These are phyloP conservation scores for Ophiostoma ips DNA, from an alignment of 2,329 filamentous ascomycete species.

Conservation along the genomic window DNA sequence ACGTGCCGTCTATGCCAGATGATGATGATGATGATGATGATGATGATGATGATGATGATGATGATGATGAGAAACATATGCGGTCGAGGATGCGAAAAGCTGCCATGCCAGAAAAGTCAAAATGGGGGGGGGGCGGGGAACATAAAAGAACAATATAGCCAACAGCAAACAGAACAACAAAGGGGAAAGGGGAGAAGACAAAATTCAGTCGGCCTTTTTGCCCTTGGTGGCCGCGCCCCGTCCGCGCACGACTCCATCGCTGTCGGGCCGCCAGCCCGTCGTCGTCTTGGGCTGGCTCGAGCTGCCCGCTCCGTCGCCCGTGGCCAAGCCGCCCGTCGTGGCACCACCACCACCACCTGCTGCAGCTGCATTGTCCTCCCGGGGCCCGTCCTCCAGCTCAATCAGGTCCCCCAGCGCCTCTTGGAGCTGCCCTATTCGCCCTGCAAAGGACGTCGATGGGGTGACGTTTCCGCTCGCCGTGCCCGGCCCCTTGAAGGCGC, in stretches of 20 bases:
- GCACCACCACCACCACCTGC: too few species aligned
- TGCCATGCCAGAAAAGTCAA: neutral
- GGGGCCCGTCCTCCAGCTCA: constrained; percentile 51
- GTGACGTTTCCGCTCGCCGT: constrained; percentile 3
- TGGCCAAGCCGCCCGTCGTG: too few species aligned
- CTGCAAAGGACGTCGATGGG: constrained; percentile 10
- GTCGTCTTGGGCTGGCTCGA: constrained; percentile 16
- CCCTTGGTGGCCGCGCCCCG: constrained; percentile 24
- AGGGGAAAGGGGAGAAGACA: neutral
- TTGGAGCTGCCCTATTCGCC: constrained; percentile 13
- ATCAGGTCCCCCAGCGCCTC: constrained; percentile 50
- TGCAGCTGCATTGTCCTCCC: constrained; percentile 33
- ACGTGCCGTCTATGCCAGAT: constrained; percentile 13
- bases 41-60: too few species aligned
- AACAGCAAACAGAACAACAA: neutral
- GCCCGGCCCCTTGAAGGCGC: constrained; percentile 42
- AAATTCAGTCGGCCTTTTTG: constrained; percentile 30
- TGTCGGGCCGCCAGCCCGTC: constrained; percentile 24
- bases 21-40: neutral
- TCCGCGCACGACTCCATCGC: constrained; percentile 25
- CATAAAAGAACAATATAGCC: neutral
- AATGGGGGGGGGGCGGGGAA: too few species aligned
- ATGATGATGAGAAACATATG: neutral
- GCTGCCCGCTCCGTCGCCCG: constrained; percentile 8
- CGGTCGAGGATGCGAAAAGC: too few species aligned